phyloP scores from a whole-genome alignment of 305 asterid genomes.

The Fraxinus baroniana region DNA sequence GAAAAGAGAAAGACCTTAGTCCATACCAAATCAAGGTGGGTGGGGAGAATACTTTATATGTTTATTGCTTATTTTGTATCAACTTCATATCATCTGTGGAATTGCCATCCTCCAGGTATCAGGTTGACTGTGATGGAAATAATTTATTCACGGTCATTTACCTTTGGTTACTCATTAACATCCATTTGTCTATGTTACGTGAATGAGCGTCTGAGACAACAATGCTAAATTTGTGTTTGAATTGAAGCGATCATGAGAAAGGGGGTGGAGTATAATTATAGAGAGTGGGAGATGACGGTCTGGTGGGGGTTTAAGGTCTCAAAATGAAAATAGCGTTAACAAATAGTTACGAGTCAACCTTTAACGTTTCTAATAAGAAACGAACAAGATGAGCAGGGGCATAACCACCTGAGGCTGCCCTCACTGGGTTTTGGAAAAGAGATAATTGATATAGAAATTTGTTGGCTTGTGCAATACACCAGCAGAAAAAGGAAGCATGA shows the following conservation, averaged over 20 bases:
- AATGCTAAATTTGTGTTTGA: neutral
- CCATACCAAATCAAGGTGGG: neutral
- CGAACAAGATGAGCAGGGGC: neutral
- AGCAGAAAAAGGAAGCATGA: neutral
- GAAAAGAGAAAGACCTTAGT: neutral
- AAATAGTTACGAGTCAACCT: neutral
- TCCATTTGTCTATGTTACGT: neutral
- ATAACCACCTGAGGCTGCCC: neutral
- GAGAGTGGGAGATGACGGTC: neutral
- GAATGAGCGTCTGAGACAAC: neutral
- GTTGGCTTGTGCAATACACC: neutral
- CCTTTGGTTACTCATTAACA: neutral
- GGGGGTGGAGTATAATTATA: neutral
- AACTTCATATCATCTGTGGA: neutral
- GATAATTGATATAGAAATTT: neutral
- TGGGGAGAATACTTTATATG: neutral
- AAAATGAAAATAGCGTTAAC: neutral
- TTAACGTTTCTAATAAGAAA: neutral
- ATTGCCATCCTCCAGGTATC: neutral
- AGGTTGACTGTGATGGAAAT: neutral
- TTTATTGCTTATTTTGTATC: neutral
- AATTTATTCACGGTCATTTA: neutral
- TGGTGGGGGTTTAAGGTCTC: neutral
- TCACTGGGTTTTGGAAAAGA: neutral
- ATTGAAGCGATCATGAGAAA: neutral